Evolutionary conservation across 2,329 filamentous ascomycete species (phyloP).

Genomic region (Beauveria sp.): DNA sequence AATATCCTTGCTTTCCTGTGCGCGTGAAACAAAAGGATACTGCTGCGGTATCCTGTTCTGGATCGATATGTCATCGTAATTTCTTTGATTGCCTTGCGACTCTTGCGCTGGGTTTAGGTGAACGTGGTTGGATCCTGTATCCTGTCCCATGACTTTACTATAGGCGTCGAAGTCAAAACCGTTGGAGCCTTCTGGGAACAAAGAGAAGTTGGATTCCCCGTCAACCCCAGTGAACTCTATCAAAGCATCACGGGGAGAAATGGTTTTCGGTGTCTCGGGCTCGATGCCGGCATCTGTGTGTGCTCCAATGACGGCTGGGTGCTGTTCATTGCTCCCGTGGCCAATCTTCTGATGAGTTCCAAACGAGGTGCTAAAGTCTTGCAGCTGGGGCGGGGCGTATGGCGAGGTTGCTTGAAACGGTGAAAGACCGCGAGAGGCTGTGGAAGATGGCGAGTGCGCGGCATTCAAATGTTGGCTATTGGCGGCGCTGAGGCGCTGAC

Average conservation of each 20-base stretch:
- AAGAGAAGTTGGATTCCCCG: conserved; percentile 59
- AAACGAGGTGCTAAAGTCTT: conserved; percentile 33
- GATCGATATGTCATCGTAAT: conserved; percentile 24
- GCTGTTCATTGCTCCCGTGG: conserved; percentile 53
- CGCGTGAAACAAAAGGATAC: conserved; percentile 38
- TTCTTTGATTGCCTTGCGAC: conserved; percentile 19
- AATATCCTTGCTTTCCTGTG: conserved; percentile 26
- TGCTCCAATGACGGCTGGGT: conserved; percentile 43
- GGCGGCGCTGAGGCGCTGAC: conserved; percentile 69
- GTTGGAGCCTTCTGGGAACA: conserved; percentile 60
- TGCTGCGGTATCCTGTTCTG: conserved; percentile 40
- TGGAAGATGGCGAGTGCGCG: conserved; percentile 40
- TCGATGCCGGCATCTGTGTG: conserved; percentile 32
- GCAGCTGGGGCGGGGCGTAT: conserved; percentile 38
- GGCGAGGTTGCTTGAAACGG: conserved; percentile 72
- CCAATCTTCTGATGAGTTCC: conserved; percentile 45
- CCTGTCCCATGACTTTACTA: conserved; percentile 24
- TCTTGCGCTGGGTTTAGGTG: conserved; percentile 9
- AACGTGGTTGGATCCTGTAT: conserved; percentile 17
- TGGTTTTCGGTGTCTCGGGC: conserved; percentile 63
- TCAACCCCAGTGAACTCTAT: conserved; percentile 76
- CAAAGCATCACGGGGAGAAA: conserved; percentile 88
- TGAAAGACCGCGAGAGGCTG: conserved; percentile 58
- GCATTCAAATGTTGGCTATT: conserved; percentile 65
- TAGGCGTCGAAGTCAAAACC: conserved; percentile 35